Conservation (phyloP, 331 rosid genomes). For the Saraca asoca region DNA sequence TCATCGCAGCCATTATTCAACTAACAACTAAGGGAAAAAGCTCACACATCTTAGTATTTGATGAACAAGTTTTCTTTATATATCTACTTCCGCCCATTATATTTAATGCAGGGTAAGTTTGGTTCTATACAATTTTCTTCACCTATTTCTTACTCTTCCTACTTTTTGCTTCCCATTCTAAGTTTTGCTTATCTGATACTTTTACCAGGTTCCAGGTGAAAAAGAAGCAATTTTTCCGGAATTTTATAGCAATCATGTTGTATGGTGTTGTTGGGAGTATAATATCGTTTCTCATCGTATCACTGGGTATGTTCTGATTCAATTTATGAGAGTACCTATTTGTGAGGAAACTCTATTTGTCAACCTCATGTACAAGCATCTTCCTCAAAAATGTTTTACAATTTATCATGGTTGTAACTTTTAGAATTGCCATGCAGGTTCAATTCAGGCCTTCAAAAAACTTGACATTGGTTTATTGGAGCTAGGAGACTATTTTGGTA, state of each 20-base stretch:
- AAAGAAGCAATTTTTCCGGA: constrained; percentile 69
- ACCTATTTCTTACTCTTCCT: neutral
- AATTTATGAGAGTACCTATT: neutral
- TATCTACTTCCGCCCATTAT: constrained; percentile 78
- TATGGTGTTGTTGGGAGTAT: constrained; percentile 67
- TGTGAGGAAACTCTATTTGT: constrained; percentile 1
- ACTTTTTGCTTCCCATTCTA: neutral
- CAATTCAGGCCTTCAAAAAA: constrained; percentile 45
- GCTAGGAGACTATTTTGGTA: constrained; percentile 66
- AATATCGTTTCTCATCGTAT: constrained; percentile 55
- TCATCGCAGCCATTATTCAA: constrained; percentile 53
- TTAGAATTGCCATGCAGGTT: constrained; percentile 51
- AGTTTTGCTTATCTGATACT: constrained; percentile 13
- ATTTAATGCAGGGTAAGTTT: constrained; percentile 74
- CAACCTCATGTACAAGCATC: neutral
- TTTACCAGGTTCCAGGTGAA: constrained; percentile 68
- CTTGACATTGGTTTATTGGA: constrained; percentile 56
- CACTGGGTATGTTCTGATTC: constrained; percentile 50
- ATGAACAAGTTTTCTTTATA: constrained; percentile 61
- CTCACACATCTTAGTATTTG: constrained; percentile 54
- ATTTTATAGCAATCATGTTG: constrained; percentile 55
- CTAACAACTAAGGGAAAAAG: constrained; percentile 49
- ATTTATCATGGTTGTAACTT: constrained; percentile 31
- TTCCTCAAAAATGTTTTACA: constrained; percentile 11
- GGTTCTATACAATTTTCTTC: neutral